phyloP scores from a whole-genome alignment of 257 asterid genomes.

The Solanum bukasovii region DNA sequence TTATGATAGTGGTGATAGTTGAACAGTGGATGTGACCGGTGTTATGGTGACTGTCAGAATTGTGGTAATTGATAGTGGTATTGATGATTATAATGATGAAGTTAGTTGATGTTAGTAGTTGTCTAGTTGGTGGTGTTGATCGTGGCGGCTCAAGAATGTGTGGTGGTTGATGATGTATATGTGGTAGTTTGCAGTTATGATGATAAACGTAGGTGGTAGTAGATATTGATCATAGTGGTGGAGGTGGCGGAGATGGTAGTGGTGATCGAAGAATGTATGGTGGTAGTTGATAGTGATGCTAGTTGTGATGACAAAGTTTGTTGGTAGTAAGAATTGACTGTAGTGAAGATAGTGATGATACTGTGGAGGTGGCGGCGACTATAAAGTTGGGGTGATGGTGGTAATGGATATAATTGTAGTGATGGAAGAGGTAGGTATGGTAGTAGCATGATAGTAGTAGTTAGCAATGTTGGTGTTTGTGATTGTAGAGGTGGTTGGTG shows the following conservation, averaged over 20 bases:
- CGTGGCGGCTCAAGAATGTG: neutral
- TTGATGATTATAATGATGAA: too few species aligned
- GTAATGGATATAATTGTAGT: neutral
- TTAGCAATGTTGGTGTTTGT: neutral
- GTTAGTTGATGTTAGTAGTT: too few species aligned
- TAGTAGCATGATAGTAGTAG: neutral
- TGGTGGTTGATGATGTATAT: neutral
- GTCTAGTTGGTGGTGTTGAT: too few species aligned
- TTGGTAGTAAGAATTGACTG: neutral
- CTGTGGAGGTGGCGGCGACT: neutral
- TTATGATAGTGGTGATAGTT: neutral
- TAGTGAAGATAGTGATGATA: neutral
- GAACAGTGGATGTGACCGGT: neutral
- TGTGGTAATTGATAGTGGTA: too few species aligned
- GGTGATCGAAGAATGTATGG: neutral
- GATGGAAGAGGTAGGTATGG: neutral
- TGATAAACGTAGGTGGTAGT: neutral
- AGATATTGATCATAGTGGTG: neutral
- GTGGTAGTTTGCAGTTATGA: neutral
- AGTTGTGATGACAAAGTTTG: neutral
- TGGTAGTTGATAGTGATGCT: neutral
- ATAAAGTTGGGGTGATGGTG: neutral
- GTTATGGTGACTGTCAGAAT: neutral
- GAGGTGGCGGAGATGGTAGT: neutral
- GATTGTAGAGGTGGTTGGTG: neutral